Base-by-base conservation (phyloP, 164 flowering plant genomes). In the Euptelea pleiosperma region DNA sequence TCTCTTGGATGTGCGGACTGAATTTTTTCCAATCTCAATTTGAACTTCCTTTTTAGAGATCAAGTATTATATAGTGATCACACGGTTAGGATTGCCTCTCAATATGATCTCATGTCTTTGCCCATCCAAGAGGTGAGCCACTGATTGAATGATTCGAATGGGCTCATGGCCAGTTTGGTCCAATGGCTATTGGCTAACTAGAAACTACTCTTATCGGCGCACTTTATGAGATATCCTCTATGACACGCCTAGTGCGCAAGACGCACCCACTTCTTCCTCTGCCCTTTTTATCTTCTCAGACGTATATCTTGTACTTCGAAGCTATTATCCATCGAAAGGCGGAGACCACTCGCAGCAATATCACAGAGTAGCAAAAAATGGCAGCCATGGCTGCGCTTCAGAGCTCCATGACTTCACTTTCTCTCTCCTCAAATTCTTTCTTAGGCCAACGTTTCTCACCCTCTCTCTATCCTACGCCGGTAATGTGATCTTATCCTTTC, bases 301-400 rank as follows among this genome's bases (percentile, higher is more conserved):
- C 41, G 49, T 39, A 21, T n/a, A 48, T 63, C 67, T 29, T 25
- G 26, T 37, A 11, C 9, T 43, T 11, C 21, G 4, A 4, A 34
- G 40, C 28, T 19, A 52, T 40, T 40, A 22, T 36, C 30, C 61
- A 15, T 3, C 22, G 26, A n/a, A 45, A 11, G 18, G 21, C 8
- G 19, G 58, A 5, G 28, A 8, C 40, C 43, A 31, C 55, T 69
- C 21, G 50, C 39, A 52, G 41, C 22, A 57, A 48, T 19, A 29
- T 3, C 53, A 40, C 29, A 11, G 37, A 2, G 63, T 45, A 48
- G 35, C 61, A 14, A 35, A 74, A 60, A 61, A 77, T 77, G 90
- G 82, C 83, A 50, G 79, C 83, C 54, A 74, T 85, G 85, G 81
- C 84, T 61, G 75, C 90, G 12, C 87, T 89, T 25, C 96, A 89